Evolutionary conservation across 176 grass and related monocot species (phyloP), one percentile per base, ranked within the genome.

Genomic region (Lolium perenne): DNA sequence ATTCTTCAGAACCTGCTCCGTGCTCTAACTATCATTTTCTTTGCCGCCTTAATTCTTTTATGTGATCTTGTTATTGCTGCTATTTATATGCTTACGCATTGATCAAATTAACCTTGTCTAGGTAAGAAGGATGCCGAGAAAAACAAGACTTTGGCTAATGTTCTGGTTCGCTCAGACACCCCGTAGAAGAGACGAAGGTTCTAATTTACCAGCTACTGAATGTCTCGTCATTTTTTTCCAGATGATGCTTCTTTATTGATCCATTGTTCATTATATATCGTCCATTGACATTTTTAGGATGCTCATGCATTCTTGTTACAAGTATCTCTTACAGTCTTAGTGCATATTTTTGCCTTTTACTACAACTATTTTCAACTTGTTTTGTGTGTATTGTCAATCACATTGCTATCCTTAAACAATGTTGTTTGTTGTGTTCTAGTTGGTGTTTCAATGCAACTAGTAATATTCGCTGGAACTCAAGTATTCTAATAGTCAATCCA

Each of bases 91-190:
- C 8, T 76, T 80, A 23, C 46, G 6, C 56, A 29, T 35, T 83
- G 38, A 70, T 82, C 67, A 81, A 83, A 74, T 25, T 48, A 22
- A 23, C 61, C 6, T 51, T 56, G 49, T 38, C 43, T 0, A 83
- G 73, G 21, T 60, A 88, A 58, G 38, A 88, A 48, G 23, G 26
- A 6, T 38, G 40, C 51, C 66, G 18, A 5, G 40, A 77, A 82
- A 58, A 49, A 71, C 61, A 69, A 40, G 8, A 77, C 72, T 49
- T 69, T 83, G 14, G 65, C 72, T 22, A 70, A 82, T 18, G 53
- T 87, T 10, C 43, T 88, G 40, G 86, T 88, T 88, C 79, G 79
- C 56, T 49, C 20, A 35, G 50, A 68, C 80, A 68, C 18, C 2
- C 49, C 1, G 11, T 67, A 70, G 23, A 88, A 38, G 47, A 58